Conservation (phyloP, 2,329 filamentous ascomycete species). For the Didymella pinodella region DNA sequence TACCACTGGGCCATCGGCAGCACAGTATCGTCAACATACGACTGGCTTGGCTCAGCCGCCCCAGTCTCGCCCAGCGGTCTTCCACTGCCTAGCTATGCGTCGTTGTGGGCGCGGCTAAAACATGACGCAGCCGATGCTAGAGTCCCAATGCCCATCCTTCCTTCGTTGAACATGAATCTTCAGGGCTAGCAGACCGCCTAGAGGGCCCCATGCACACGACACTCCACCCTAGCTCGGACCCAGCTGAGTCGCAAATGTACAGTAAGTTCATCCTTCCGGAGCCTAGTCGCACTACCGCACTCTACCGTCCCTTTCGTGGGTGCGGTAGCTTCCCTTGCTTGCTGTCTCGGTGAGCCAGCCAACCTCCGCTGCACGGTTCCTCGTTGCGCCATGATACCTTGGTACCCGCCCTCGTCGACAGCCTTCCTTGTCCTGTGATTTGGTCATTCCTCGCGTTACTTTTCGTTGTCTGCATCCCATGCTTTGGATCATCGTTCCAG, state of each 20-base stretch:
- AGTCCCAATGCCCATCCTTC: constrained; percentile 37
- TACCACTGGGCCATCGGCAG: constrained; percentile 15
- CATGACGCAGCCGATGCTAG: constrained; percentile 35
- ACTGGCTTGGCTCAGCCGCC: constrained; percentile 27
- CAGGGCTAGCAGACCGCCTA: constrained; percentile 46
- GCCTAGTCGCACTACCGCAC: constrained; percentile 43
- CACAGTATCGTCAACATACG: constrained; percentile 22
- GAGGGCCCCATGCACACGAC: constrained; percentile 45
- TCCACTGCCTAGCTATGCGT: constrained; percentile 31
- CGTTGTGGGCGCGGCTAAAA: constrained; percentile 44
- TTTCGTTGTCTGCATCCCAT: constrained; percentile 46
- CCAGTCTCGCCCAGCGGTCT: constrained; percentile 30
- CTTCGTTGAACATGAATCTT: constrained; percentile 36
- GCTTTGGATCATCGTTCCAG: constrained; percentile 49
- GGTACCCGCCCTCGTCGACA: constrained; percentile 45
- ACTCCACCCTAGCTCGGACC: constrained; percentile 35
- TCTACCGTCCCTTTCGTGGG: constrained; percentile 40
- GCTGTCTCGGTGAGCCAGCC: constrained; percentile 38
- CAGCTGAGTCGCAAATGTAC: constrained; percentile 47
- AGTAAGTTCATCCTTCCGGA: constrained; percentile 30
- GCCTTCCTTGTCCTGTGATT: constrained; percentile 45
- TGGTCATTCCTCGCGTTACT: constrained; percentile 44
- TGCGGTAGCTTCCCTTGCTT: constrained; percentile 36
- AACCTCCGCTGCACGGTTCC: constrained; percentile 48
- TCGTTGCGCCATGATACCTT: constrained; percentile 54